Conservation (phyloP, 805 yeast species). For the Naumovozyma dairenensis region DNA sequence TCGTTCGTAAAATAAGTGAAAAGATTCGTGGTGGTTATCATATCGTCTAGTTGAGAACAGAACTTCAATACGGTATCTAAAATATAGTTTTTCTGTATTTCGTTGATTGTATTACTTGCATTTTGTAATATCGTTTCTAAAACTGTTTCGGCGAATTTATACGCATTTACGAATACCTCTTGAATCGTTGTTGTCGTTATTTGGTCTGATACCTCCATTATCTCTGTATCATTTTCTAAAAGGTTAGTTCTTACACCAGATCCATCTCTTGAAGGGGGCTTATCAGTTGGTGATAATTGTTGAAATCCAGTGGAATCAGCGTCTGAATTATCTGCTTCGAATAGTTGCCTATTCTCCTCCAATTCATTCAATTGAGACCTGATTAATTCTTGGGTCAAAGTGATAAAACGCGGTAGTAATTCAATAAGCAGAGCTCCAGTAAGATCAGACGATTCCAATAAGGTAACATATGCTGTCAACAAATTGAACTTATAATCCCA, state of each 20-base stretch:
- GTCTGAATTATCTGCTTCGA: constrained; percentile 1
- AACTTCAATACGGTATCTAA: neutral
- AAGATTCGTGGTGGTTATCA: no score
- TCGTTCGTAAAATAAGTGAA: no score
- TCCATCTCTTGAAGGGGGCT: constrained; percentile 8
- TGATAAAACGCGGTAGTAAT: constrained; percentile 11
- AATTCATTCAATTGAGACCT: constrained; percentile 15
- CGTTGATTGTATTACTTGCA: neutral
- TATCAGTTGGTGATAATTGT: neutral
- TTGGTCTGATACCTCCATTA: constrained; percentile 22
- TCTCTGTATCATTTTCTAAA: constrained; percentile 7
- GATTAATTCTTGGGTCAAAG: constrained; percentile 11
- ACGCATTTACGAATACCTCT: constrained; percentile 16
- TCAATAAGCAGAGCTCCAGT: constrained; percentile 12
- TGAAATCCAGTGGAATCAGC: constrained; percentile 2
- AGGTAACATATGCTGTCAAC: constrained; percentile 18
- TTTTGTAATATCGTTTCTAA: constrained; percentile 16
- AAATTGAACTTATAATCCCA: constrained; percentile 29
- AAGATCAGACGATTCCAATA: constrained; percentile 15
- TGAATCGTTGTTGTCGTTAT: constrained; percentile 17
- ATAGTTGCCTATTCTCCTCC: neutral
- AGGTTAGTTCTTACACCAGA: constrained; percentile 10
- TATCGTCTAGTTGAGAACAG: neutral
- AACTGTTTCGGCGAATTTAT: constrained; percentile 13
- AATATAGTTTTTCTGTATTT: neutral